Conservation (phyloP, 2,329 filamentous ascomycete genomes). For the Sporothrix protearum region DNA sequence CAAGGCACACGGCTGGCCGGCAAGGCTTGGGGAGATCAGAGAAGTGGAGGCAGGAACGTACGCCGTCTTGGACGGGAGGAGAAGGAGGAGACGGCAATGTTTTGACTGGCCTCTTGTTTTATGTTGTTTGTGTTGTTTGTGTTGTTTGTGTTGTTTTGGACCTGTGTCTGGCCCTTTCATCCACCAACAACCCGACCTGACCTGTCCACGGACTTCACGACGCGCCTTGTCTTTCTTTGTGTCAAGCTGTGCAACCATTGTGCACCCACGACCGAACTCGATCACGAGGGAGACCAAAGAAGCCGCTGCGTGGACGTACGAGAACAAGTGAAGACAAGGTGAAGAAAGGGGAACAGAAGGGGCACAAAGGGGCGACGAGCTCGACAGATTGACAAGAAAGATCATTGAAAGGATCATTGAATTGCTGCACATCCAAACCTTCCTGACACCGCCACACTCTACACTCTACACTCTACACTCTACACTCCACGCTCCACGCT, state of each 20-base stretch:
- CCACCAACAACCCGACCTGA: not conserved
- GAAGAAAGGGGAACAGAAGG: too few relatives aligned
- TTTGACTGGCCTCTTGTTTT: not conserved
- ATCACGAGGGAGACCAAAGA: not conserved
- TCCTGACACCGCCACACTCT: too few relatives aligned
- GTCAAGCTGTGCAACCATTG: conserved; percentile 4
- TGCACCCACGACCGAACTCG: not conserved
- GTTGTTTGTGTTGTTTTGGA: not conserved
- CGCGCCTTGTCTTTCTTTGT: not conserved
- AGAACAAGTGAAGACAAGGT: too few relatives aligned
- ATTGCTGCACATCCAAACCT: too few relatives aligned
- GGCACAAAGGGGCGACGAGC: not conserved
- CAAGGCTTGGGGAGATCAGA: too few relatives aligned
- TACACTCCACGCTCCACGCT: not conserved
- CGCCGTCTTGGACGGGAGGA: not conserved
- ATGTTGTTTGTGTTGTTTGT: not conserved
- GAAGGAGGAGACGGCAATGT: not conserved
- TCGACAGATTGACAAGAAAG: not conserved
- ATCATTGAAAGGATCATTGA: not conserved
- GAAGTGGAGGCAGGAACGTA: not conserved
- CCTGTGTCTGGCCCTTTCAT: not conserved
- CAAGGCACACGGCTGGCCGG: conserved; percentile 4
- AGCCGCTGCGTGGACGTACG: not conserved
- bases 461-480: not conserved
- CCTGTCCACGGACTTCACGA: not conserved